Evolutionary conservation across 2,329 filamentous ascomycete genomes (phyloP).

Genomic region (Dryadomyces sulphureus): DNA sequence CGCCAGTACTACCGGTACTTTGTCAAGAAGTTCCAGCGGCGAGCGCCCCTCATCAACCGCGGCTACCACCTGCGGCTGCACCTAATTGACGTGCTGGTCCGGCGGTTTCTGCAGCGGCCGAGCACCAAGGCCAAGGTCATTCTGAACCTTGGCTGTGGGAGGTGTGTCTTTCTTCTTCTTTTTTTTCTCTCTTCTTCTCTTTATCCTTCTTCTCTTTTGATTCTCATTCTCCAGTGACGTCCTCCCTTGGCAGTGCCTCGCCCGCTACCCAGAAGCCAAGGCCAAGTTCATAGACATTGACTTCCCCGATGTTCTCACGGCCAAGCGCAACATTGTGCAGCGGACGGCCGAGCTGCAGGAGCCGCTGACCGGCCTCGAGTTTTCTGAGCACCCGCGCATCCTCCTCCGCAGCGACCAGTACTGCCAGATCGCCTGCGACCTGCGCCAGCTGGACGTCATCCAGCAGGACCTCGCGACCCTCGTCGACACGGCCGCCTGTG

Average conservation of each 20-base stretch:
- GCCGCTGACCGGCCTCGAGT: slow-evolving; percentile 29
- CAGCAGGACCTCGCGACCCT: slow-evolving; percentile 42
- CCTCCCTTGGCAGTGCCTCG: slow-evolving; percentile 69
- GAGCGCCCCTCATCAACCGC: slow-evolving; percentile 80
- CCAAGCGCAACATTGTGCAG: slow-evolving; percentile 55
- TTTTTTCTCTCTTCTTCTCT: neutral
- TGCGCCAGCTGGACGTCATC: slow-evolving; percentile 51
- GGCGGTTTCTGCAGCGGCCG: slow-evolving; percentile 47
- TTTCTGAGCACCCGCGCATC: slow-evolving; percentile 27
- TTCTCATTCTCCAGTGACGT: slow-evolving; percentile 48
- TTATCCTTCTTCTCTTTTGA: neutral
- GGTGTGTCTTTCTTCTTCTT: slow-evolving; percentile 42
- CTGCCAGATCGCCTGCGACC: slow-evolving; percentile 66
- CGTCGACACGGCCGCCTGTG: slow-evolving; percentile 40
- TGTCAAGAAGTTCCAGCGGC: slow-evolving; percentile 66
- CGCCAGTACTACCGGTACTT: slow-evolving; percentile 81
- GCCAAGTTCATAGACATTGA: slow-evolving; percentile 71
- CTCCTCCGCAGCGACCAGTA: slow-evolving; percentile 56
- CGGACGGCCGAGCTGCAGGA: slow-evolving; percentile 44
- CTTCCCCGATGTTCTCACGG: slow-evolving; percentile 63
- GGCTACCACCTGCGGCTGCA: slow-evolving; percentile 80
- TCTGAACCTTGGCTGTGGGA: slow-evolving; percentile 79
- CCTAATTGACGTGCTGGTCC: slow-evolving; percentile 61
- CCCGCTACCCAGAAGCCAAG: slow-evolving; percentile 42
- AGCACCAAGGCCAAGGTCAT: slow-evolving; percentile 52